Evolutionary conservation across 805 yeast species (phyloP), one percentile per base, ranked within the genome.

Genomic region (Kregervanrija delftensis): DNA sequence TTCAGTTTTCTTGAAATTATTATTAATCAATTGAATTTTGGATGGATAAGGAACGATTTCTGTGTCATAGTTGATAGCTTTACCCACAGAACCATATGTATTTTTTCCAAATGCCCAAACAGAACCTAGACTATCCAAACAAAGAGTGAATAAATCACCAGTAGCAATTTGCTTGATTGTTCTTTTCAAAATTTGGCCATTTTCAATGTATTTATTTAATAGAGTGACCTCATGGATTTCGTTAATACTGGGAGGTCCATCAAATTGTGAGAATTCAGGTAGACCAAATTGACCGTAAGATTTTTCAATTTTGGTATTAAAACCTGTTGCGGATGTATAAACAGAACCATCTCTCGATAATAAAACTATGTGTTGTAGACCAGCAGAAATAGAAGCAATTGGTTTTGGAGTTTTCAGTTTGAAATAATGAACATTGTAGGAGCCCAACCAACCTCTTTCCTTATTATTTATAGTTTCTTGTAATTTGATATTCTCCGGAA

Each of bases 91-190:
- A n/a, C 98, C 98, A 60, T 67, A 78, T 3, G 77, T 70, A 60
- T 91, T 91, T 46, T 77, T 76, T 17, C 99, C 99, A 77, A 93
- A 90, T 1, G 88, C 75, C 77, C 83, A 85, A n/a, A 88, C 66
- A 42, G 71, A 69, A 8, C 91, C 93, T n/a, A 68, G 56, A 1
- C 68, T 54, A 53, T 86, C 91, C n/a, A 76, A 60, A 6, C 81
- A 91, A 32, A 89, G 60, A 3, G 89, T 77, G 63, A 88, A 95
- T 59, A 69, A 71, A 40, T 72, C 70, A 9, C 98, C 97, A 47
- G 86, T 69, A 1, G 93, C 86, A 36, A 91, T 73, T 52, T 77
- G 68, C 4, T 56, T 63, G 42, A 87, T 78, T 2, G 55, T 50
- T 44, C 91, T 68, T 6, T 71, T 67, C 37, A 48, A 52, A 6